These are phyloP conservation scores for Colletotrichum sidae DNA, from an alignment of 2,329 filamentous ascomycete species.

Conservation along the genomic window DNA sequence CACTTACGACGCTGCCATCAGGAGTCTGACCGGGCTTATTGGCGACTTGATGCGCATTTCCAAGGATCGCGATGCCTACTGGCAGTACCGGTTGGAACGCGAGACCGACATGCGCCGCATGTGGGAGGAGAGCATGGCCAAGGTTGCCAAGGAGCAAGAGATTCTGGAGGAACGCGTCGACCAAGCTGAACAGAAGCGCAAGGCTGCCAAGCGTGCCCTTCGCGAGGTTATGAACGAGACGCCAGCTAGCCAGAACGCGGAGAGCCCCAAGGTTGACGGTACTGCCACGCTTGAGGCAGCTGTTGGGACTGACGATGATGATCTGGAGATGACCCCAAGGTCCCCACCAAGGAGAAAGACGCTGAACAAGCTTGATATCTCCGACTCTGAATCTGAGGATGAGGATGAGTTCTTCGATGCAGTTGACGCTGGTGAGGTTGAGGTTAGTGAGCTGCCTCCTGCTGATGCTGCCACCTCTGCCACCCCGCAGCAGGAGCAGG, in stretches of 20 bases:
- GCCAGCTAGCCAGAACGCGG: conserved; percentile 45
- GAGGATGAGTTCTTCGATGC: conserved; percentile 95
- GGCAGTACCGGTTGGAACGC: conserved; percentile 93
- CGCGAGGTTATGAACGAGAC: conserved; percentile 76
- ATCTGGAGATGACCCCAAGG: conserved; percentile 53
- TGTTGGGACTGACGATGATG: conserved; percentile 33
- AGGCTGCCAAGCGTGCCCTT: conserved; percentile 88
- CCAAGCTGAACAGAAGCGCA: conserved; percentile 90
- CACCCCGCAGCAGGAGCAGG: conserved; percentile 52
- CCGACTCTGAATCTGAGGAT: conserved; percentile 84
- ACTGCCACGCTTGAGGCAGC: conserved; percentile 49
- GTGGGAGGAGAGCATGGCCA: conserved; percentile 99
- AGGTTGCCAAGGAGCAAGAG: conserved; percentile 95
- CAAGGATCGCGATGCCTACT: conserved; percentile 93
- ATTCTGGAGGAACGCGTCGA: conserved; percentile 87
- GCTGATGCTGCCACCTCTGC: conserved; percentile 11
- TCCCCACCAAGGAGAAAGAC: conserved; percentile 69
- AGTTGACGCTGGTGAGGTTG: conserved; percentile 90
- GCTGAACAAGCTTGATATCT: conserved; percentile 79
- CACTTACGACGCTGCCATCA: conserved; percentile 91
- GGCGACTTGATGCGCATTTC: conserved; percentile 92
- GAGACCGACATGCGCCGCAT: conserved; percentile 92
- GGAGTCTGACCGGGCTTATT: conserved; percentile 85
- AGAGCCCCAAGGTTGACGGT: conserved; percentile 36
- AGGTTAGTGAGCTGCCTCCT: conserved; percentile 76